Base-by-base conservation (phyloP, 805 yeast genomes). In the Candida suzukii region DNA sequence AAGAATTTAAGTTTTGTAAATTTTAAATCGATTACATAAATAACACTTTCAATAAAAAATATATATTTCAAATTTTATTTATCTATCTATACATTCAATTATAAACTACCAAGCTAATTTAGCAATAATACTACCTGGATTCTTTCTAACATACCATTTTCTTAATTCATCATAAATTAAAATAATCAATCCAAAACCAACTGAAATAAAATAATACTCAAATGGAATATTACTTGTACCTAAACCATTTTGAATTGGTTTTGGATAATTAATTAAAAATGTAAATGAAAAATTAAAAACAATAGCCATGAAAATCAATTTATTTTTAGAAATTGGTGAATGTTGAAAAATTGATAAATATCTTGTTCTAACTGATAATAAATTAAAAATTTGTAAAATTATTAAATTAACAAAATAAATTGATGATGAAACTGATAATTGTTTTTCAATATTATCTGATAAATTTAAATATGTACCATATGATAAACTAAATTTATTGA, bases 341-440 rank as follows among this genome's bases (percentile, higher is more conserved):
- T 63, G 70, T 43, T 67, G 71, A 54, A 71, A 66, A 19, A 70
- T 42, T 42, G 71, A 63, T 44, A 66, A 53, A 37, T 59, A 54
- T 44, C 75, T 58, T 0, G 71, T 66, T 54, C 78, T 61, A 32
- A 67, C 60, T 2, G 69, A 57, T 48, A 71, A 43, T 46, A 70
- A 52, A 45, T 71, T 71, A 57, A 70, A 70, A 48, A 64, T 60
- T 48, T 73, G 77, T 63, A 71, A 52, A 31, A 71, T 61, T 6
- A 73, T 74, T 60, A 73, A 56, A 37, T 68, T 70, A 34, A 62
- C 57, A 48, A 73, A 73, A 52, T 71, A 73, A 35, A 71, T 64
- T 2, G 73, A 66, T 1, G 74, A 67, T 2, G 73, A 67, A 11
- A 30, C 25, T 7, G 40, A 38, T 12, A 39, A 26, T 7, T 24